Percentiles rank a stretch among this genome's conserved stretches.
Evolutionary conservation across 768 basidiomycete genomes (phyloP).

Genomic region (Pulveroboletus sp.): DNA sequence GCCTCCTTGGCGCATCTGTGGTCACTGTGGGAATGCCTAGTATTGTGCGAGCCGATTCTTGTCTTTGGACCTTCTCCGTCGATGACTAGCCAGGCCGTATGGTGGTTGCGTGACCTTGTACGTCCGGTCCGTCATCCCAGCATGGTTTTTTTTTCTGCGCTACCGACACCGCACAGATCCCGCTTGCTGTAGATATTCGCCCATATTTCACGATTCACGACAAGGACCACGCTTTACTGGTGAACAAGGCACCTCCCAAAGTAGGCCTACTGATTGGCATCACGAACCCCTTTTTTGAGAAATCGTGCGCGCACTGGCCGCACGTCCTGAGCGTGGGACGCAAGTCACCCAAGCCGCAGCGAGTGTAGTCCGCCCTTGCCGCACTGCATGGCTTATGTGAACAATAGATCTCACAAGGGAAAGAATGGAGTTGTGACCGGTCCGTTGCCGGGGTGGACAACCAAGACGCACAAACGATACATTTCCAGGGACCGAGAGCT

Average conservation of each 20-base stretch:
- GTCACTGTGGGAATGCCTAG: conserved; percentile 92
- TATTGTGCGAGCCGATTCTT: conserved; percentile 87
- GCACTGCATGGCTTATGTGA: neutral
- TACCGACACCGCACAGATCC: conserved; percentile 54
- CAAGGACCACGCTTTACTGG: conserved; percentile 68
- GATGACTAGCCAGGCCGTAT: conserved; percentile 81
- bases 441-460: conserved; percentile 71
- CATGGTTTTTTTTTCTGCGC: neutral
- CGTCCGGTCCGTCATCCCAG: conserved; percentile 60
- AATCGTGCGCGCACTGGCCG: conserved; percentile 81
- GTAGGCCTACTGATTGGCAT: conserved; percentile 77
- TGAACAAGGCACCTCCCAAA: conserved; percentile 81
- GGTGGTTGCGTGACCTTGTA: conserved; percentile 88
- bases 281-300: conserved; percentile 86
- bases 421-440: conserved; percentile 33
- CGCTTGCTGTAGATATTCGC: conserved; percentile 79
- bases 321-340: conserved; percentile 73
- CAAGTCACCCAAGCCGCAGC: conserved; percentile 41
- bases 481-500: conserved; percentile 80
- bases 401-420: conserved; percentile 5
- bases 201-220: conserved; percentile 98
- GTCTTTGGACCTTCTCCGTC: conserved; percentile 79
- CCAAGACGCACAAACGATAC: conserved; percentile 75
- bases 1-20: conserved; percentile 64
- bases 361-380: conserved; percentile 16